Base-by-base conservation (phyloP, 2,329 filamentous ascomycete genomes). In the Epichloe scottii region DNA sequence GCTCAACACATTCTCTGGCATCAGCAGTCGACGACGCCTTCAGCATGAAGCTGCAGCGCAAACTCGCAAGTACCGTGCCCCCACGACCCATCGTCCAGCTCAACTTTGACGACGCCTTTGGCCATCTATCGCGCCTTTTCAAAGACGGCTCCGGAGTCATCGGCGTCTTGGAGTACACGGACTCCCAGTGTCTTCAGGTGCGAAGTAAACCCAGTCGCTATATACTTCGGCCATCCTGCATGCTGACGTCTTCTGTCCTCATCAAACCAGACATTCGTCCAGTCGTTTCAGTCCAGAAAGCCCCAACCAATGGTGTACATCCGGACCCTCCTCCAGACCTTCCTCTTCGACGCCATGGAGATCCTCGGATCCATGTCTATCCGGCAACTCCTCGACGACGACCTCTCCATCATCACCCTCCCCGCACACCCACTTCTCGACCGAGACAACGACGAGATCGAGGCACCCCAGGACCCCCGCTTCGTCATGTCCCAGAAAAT, bases 1-100 rank as follows among this genome's bases (percentile, higher is more conserved):
- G 78, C 52, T 71, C 74, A 30, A 82, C 84, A 1, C 77, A 84
- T 50, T 58, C 67, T 0, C 66, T 91, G 3, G 85, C 81, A 0
- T 81, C 75, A 48, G 66, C 79, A 0, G 81, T 94, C 0, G 77
- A 82, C 0, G 82, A 83, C n/a, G 82, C 90, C 0, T 97, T 96
- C 65, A 96, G 89, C 59, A 80, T 81, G 23, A 95, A 95, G 63
- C 77, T 97, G 38, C 93, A 98, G 63, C 79, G 90, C n/a, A 85
- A 85, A 55, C 74, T 98, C 34, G 90, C 93, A 1, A 96, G 89
- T 58, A 96, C 89, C 0, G 90, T 96, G 60, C 93, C 93, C 4
- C 93, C 93, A 7, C 79, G 91, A 8, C 90, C 91, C 0, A 91
- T 96, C 59, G 87, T 96, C 11, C 77, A 88, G 49, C 72, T 90